Conservation (phyloP, 441 rosid genomes). For the Brassica hybrid region DNA sequence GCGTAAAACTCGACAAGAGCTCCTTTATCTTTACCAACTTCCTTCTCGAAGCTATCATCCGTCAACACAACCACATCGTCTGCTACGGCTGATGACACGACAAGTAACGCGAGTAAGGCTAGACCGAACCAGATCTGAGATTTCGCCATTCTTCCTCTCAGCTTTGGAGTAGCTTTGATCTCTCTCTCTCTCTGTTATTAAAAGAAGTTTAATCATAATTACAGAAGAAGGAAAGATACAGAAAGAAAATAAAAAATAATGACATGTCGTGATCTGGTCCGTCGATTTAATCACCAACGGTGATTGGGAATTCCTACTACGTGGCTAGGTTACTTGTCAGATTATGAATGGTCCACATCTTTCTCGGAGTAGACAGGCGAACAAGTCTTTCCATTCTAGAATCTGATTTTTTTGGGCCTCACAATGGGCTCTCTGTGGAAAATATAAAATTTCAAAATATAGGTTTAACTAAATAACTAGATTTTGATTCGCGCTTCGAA, state of each 20-base stretch:
- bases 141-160: constrained; percentile 55
- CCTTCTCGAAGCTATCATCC: constrained; percentile 92
- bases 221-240: constrained; percentile 18
- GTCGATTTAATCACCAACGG: constrained; percentile 30
- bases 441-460: background rate
- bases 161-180: constrained; percentile 1
- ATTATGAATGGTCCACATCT: constrained; percentile 37
- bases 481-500: no score
- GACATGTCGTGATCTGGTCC: constrained; percentile 31
- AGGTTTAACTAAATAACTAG: background rate
- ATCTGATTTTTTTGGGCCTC: background rate
- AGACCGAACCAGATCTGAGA: constrained; percentile 77
- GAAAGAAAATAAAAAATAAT: background rate
- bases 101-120: constrained; percentile 53
- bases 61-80: constrained; percentile 87
- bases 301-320: constrained; percentile 5
- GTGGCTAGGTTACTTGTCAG: constrained; percentile 42
- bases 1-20: constrained; percentile 99
- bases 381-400: constrained; percentile 14
- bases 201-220: background rate
- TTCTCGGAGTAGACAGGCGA: constrained; percentile 30
- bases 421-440: background rate
- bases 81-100: constrained; percentile 63
- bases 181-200: background rate
- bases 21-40: constrained; percentile 85